Evolutionary conservation across 192 early-diverging fungal genomes (phyloP), one percentile per base, ranked within the genome.

Genomic region (Coemansia sp.): DNA sequence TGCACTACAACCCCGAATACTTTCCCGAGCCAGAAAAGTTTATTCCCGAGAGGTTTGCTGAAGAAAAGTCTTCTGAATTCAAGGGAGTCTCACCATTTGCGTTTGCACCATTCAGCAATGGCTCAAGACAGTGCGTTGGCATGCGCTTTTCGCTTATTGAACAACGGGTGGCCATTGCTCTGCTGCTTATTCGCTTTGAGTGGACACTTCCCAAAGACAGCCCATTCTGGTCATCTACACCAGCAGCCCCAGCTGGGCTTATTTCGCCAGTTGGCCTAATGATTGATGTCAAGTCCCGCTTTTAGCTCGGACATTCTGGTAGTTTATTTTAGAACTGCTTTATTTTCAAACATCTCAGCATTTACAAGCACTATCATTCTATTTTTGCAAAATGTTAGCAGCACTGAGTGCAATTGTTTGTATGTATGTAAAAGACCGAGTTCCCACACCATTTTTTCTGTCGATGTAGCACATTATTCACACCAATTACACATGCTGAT

Each of bases 41-140:
- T 65, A 54, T 69, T 10, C 83, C 83, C 7, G 79, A 84, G 63
- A 66, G 83, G 8, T 84, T 82, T 71, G 64, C 69, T 7, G 75
- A 81, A 6, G 71, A 81, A 47, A 63, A 61, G 45, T 50, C 56
- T 35, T 38, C 63, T 10, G 78, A 59, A 23, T 45, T 78, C 48
- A 84, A 75, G 55, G 52, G 55, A 29, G 55, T 16, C 12, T 13
- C 20, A 13, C 70, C 78, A 19, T 82, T 70, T 35, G 62, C 83
- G n/a, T 88, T 82, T 81, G 63, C 82, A 12, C 82, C 87, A 22
- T 88, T 88, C 62, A 76, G 83, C 66, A 75, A 70, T 51, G 87
- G 87, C 35, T 58, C 67, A 37, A 78, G 83, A 27, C 71, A 82
- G 57, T 88, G 88, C 64, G 72, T 87, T 41, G 88, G 88, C 18